phyloP scores from a whole-genome alignment of 306 rosid species.

The Pyrus pyrifolia region DNA sequence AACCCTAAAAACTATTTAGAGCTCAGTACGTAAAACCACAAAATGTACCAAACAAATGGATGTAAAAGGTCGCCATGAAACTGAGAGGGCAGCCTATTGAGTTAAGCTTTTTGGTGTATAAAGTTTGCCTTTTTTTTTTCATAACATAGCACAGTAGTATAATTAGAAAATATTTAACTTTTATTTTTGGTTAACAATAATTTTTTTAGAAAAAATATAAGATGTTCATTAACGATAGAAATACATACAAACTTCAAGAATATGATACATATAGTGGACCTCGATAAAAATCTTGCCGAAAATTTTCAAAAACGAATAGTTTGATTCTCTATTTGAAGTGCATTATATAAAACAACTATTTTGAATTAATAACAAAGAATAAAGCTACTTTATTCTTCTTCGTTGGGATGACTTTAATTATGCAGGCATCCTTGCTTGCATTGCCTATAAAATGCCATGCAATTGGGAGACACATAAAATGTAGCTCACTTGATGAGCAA shows the following conservation, averaged over 20 bases:
- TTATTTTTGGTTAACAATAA: not conserved
- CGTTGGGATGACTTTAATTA: not conserved
- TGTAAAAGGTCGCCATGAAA: too few relatives aligned
- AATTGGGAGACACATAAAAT: not conserved
- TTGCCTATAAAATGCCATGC: not conserved
- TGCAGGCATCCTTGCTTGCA: not conserved
- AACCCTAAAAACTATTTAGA: too few relatives aligned
- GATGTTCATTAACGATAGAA: too few relatives aligned
- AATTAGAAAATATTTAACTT: not conserved
- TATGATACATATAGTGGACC: too few relatives aligned
- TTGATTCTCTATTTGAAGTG: not conserved
- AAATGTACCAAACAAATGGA: too few relatives aligned
- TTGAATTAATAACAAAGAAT: not conserved
- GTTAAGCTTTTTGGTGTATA: too few relatives aligned
- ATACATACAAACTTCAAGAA: too few relatives aligned
- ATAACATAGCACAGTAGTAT: not conserved
- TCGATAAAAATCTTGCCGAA: too few relatives aligned
- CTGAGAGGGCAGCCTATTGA: too few relatives aligned
- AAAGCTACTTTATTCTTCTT: not conserved
- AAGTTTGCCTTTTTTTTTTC: not conserved
- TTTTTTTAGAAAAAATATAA: too few relatives aligned
- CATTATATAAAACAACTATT: not conserved
- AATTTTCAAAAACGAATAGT: not conserved
- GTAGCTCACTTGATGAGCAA: not conserved
- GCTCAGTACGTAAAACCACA: too few relatives aligned